Base-by-base conservation (phyloP, 2,329 filamentous ascomycete genomes). In the Paradendryphiella salina region DNA sequence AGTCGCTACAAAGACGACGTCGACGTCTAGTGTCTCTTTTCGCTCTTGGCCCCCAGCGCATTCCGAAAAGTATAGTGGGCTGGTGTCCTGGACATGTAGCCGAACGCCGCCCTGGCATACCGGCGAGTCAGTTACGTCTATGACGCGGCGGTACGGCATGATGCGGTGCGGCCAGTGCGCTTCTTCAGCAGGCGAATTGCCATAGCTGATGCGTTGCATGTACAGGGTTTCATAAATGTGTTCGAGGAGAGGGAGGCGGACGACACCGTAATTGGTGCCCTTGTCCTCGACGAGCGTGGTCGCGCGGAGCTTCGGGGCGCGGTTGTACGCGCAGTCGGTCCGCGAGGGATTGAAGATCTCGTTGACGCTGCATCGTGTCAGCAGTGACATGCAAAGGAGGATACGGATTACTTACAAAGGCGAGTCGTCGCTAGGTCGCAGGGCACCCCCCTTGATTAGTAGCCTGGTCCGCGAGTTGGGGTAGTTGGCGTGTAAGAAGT, bases 311-410 rank as follows among this genome's bases (percentile, higher is more conserved):
- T 79, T 77, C 1, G 85, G 76, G 0, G 86, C 78, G 59, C 86
- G 85, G 40, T 82, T 77, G 77, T 85, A 96, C 61, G 96, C 83
- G 36, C 80, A 79, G 70, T 96, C 88, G 23, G 96, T 85, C 52
- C 86, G 88, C 28, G 87, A 85, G 1, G 93, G 93, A 76, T 97
- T 91, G 79, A 97, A 97, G 69, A 97, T 89, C 66, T 94, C 91
- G 73, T 97, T 97, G 64, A 97, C 91, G 65, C 89, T 92, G 57
- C 40, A 18, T 6, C 7, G 11, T 14, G 45, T 77, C 60, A 77
- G 66, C 39, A 46, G n/a, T 40, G 33, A 29, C n/a, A 37, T 9
- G 28, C 9, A 3, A 3, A 29, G 14, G 11, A 28, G 26, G 4
- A 10, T 17, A 2, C 13, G 6, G 17, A n/a, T 13, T 20, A 81